Evolutionary conservation across 306 rosid genomes (phyloP).

Genomic region (Glycine latifolia): DNA sequence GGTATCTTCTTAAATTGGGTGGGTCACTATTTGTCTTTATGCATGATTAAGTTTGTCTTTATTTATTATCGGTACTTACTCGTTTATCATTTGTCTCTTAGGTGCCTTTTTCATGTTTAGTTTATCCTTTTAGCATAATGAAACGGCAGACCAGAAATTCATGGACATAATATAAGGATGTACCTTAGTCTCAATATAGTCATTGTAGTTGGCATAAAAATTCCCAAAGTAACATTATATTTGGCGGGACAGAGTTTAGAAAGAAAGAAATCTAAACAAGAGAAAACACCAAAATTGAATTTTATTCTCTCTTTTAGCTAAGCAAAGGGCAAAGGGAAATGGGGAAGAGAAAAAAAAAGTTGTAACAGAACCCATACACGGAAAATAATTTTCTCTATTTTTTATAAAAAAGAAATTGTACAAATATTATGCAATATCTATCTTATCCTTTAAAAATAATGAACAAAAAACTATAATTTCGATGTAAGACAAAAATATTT

Average conservation of each 20-base stretch:
- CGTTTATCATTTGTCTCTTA: background rate
- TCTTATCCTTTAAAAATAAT: background rate
- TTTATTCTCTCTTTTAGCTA: too few species aligned
- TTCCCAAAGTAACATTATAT: background rate
- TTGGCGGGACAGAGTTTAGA: background rate
- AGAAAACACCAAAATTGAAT: too few species aligned
- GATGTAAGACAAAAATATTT: background rate
- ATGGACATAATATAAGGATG: background rate
- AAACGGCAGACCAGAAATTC: background rate
- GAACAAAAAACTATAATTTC: background rate
- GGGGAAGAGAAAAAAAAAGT: too few species aligned
- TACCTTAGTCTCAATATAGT: too few species aligned
- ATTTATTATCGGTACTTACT: background rate
- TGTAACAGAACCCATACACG: too few species aligned
- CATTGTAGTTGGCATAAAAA: background rate
- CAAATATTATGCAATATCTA: background rate
- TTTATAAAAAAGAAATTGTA: too few species aligned
- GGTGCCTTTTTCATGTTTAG: background rate
- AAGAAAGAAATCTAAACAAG: too few species aligned
- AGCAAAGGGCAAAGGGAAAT: too few species aligned
- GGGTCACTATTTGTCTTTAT: background rate
- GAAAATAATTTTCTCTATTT: too few species aligned
- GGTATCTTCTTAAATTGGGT: background rate
- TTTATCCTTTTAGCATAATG: background rate
- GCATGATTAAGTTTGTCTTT: conserved; percentile 18